These are phyloP conservation scores for Psidium friedrichsthalianum DNA, from an alignment of 345 rosid species.

Conservation along the genomic window DNA sequence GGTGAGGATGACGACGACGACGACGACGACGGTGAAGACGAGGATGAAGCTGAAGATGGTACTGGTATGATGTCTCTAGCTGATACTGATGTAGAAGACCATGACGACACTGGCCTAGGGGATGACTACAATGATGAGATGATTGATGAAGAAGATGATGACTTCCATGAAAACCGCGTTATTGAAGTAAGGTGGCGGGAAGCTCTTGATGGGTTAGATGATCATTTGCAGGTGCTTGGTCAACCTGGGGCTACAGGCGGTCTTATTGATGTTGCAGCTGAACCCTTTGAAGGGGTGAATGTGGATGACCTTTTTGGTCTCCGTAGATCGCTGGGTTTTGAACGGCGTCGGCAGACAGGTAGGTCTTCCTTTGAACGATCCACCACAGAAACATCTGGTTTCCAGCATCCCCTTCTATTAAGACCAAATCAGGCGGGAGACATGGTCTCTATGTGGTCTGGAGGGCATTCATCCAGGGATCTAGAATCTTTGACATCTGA, in stretches of 20 bases:
- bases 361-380: conserved; percentile 69
- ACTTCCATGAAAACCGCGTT: conserved; percentile 79
- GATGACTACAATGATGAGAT: conserved; percentile 92
- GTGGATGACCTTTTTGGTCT: conserved; percentile 90
- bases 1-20: conserved; percentile 86
- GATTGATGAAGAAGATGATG: conserved; percentile 95
- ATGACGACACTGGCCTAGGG: conserved; percentile 81
- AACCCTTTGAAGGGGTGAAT: conserved; percentile 93
- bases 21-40: conserved; percentile 86
- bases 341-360: conserved; percentile 69
- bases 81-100: conserved; percentile 94
- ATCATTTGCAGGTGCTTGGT: conserved; percentile 85
- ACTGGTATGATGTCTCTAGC: conserved; percentile 88
- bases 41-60: conserved; percentile 95
- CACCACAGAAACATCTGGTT: conserved; percentile 63
- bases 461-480: conserved; percentile 63
- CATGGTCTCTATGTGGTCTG: conserved; percentile 47
- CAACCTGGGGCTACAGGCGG: conserved; percentile 66
- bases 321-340: conserved; percentile 83
- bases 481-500: conserved; percentile 61
- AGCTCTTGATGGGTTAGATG: conserved; percentile 91
- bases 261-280: conserved; percentile 81
- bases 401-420: conserved; percentile 84
- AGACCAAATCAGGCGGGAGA: conserved; percentile 76
- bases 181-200: conserved; percentile 97